Evolutionary conservation across 1,284 basidiomycete species (phyloP), one percentile per base, ranked within the genome.

Genomic region (Malassezia yamatoensis): DNA sequence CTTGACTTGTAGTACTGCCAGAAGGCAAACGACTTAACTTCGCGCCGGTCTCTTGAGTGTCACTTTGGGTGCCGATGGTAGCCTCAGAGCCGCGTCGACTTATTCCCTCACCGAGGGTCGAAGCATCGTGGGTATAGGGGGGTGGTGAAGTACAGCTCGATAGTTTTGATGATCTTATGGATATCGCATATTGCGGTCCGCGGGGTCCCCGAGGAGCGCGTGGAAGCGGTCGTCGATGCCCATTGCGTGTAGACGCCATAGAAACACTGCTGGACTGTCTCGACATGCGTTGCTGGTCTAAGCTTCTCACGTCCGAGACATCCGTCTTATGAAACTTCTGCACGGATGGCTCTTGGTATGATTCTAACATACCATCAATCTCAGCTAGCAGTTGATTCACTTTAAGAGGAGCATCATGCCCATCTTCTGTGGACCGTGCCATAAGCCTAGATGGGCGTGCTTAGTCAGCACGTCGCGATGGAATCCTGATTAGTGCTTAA

Each of bases 301-400:
- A 16, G 39, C 39, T 41, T 16, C 16, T 41, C 39, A 21, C 16
- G 16, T 41, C 39, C 13, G n/a, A 10, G 5, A 21, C 39, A 21
- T 15, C n/a, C 9, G 39, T 18, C 8, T 16, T 9, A 10, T 20
- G 13, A 20, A 5, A 12, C 13, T 18, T 43, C 21, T 10, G 16
- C 15, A 5, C 7, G 21, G 18, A 41, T 13, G 39, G 35, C 6
- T 32, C 32, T 13, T 20, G 16, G 32, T 43, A 43, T 6, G 41
- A 43, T 5, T 35, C 16, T 42, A 51, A 20, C 21, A 21, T 29
- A n/a, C 34, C 36, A 15, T 51, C 16, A 34, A 51, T 51, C 13
- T 51, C 50, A 5, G 40, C 41, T 21, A 51, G 41, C n/a, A 51
- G 29, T 5, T 24, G 21, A 33, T 51, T 39, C 3, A 51, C 40